Evolutionary conservation across 164 flowering plant species (phyloP).

Genomic region (Santalum album): DNA sequence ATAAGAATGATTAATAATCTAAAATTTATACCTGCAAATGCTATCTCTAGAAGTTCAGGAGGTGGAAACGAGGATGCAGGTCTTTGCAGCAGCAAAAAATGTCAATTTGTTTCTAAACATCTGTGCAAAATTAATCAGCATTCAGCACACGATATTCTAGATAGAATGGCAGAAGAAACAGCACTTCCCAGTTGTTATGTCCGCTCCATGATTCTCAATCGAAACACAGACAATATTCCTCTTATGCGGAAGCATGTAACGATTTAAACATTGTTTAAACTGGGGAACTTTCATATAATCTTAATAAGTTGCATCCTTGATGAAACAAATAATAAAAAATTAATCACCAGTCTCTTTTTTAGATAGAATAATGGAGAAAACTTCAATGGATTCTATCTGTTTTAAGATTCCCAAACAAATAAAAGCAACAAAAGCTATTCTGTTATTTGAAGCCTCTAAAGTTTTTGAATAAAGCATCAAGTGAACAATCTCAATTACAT

Average conservation of each 20-base stretch:
- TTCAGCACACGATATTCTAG: too few relatives aligned
- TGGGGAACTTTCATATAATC: background rate
- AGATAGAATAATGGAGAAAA: too few relatives aligned
- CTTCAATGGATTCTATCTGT: too few relatives aligned
- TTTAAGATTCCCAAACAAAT: too few relatives aligned
- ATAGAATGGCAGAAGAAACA: background rate
- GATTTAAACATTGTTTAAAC: background rate
- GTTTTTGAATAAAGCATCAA: too few relatives aligned
- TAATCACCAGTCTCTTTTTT: too few relatives aligned
- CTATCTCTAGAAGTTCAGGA: conserved; percentile 84
- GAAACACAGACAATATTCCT: background rate
- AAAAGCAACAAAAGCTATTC: too few relatives aligned
- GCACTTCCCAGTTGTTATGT: background rate
- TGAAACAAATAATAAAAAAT: too few relatives aligned
- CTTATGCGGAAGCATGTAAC: background rate
- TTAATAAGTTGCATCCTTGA: background rate
- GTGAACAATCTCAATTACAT: too few relatives aligned
- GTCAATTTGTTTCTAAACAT: conserved; percentile 68
- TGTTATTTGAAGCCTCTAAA: too few relatives aligned
- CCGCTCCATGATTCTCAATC: background rate
- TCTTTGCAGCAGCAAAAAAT: conserved; percentile 95
- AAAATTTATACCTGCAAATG: conserved; percentile 80
- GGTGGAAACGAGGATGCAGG: conserved; percentile 88
- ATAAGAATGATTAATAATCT: background rate
- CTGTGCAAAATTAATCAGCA: conserved; percentile 33